Evolutionary conservation across 164 flowering plant genomes (phyloP).

Genomic region (Magnolia kwangsiensis): DNA sequence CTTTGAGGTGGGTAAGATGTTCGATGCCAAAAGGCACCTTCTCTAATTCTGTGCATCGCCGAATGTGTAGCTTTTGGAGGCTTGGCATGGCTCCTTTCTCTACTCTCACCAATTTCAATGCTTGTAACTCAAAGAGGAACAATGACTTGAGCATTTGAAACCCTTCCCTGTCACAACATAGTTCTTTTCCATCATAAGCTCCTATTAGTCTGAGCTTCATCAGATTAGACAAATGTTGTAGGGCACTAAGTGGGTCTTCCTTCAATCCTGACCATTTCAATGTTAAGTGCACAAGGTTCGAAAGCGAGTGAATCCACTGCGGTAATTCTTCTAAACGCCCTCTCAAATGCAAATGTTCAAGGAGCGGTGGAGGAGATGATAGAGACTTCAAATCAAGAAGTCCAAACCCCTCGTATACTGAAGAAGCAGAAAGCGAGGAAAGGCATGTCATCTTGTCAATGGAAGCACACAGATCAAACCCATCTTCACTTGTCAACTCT

Average conservation of each 20-base stretch:
- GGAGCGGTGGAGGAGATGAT: slow-evolving; percentile 3
- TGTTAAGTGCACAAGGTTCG: neutral
- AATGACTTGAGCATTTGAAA: slow-evolving; percentile 2
- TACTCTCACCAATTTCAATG: neutral
- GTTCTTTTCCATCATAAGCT: slow-evolving; percentile 1
- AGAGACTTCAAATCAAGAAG: slow-evolving; percentile 4
- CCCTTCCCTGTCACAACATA: neutral
- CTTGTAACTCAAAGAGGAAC: neutral
- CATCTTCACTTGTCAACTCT: neutral
- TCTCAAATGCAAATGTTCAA: neutral
- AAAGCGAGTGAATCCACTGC: neutral
- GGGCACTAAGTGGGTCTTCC: slow-evolving; percentile 1
- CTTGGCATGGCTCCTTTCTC: neutral
- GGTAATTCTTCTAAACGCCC: slow-evolving; percentile 8
- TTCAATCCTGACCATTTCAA: slow-evolving; percentile 8
- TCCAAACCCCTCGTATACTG: neutral
- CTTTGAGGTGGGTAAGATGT: neutral
- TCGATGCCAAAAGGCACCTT: neutral
- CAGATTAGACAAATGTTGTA: neutral
- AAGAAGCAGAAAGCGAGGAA: neutral
- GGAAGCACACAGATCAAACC: slow-evolving; percentile 1
- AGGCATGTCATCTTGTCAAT: slow-evolving; percentile 4
- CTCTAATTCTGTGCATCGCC: neutral
- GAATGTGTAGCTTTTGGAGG: neutral
- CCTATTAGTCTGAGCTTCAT: neutral